Evolutionary conservation across 179 eudicot genomes (phyloP), one percentile per base, ranked within the genome.

Genomic region (Spergularia azorica): DNA sequence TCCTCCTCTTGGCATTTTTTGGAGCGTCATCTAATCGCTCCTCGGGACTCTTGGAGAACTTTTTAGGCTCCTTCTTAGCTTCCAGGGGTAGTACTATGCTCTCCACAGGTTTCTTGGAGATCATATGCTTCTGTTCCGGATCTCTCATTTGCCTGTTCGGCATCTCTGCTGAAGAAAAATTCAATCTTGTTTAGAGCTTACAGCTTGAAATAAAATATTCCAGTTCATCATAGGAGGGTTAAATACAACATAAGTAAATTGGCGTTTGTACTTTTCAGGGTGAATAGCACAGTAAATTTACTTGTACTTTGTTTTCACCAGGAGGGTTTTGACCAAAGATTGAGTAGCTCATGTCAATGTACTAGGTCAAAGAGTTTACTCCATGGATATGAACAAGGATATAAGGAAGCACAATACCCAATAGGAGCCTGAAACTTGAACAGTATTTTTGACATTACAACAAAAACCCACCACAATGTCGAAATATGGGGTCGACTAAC

Each of bases 131-230:
- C 75, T 85, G 81, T 58, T 91, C 88, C 15, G 91, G 86, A 43
- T 87, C 90, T 81, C 86, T 84, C 63, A 83, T 68, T 71, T 83
- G 89, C 84, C 82, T 79, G 78, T 83, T 89, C 67, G 96, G 96
- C 96, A 90, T 90, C 20, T 65, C 75, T 48, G 64, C 21, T 58
- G 74, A 41, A 17, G 16, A 67, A 38, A 52, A 13, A 41, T 20
- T 15, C 16, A 21, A 20, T 21, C 46, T 64, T 15, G 32, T 26
- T 67, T n/a, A 46, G 16, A 11, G 16, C 51, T 15, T n/a, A n/a
- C 7, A 11, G 16, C 51, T 15, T n/a, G 41, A 76, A 65, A 48
- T 54, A 14, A 9, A 58, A 39, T 63, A 62, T 62, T 55, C 7
- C 2, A 67, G 18, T 57, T 48, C 48, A 43, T 4, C 48, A 43